A percentile compares a stretch with the other conserved stretches of the same genome.
Evolutionary conservation across 345 rosid species (phyloP).

Genomic region (Heritiera fomes): DNA sequence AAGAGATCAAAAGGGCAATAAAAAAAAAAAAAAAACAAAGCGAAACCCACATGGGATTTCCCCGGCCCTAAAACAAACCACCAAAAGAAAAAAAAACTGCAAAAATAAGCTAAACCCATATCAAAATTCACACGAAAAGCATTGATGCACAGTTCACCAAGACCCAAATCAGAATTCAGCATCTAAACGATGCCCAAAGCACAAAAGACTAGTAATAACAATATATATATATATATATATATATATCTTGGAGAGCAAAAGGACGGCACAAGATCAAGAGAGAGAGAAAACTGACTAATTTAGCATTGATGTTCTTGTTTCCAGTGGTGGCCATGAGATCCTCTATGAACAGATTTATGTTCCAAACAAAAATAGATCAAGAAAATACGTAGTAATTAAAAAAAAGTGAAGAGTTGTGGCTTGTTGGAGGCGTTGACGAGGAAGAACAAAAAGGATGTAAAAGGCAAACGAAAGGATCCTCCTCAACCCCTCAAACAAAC

Average conservation of each 20-base stretch:
- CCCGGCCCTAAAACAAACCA: neutral
- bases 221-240: neutral
- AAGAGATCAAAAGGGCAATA: neutral
- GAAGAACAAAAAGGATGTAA: neutral
- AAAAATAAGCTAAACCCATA: constrained; percentile 24
- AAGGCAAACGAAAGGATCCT: constrained; percentile 35
- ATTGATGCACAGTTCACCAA: constrained; percentile 7
- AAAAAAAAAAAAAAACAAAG: neutral
- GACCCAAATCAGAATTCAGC: constrained; percentile 15
- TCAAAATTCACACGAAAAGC: constrained; percentile 3
- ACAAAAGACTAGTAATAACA: neutral
- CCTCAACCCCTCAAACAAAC: constrained; percentile 24
- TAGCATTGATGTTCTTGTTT: constrained; percentile 95
- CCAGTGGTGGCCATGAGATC: constrained; percentile 76
- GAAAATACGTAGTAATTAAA: neutral
- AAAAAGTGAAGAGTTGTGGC: constrained; percentile 8
- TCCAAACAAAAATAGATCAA: constrained; percentile 21
- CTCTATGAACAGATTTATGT: constrained; percentile 2
- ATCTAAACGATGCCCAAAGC: constrained; percentile 5
- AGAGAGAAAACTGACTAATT: constrained; percentile 57
- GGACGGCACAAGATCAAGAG: neutral
- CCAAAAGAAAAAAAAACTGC: neutral
- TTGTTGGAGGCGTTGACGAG: constrained; percentile 16
- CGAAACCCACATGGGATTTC: constrained; percentile 6
- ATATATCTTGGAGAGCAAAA: neutral